Evolutionary conservation across 2,329 filamentous ascomycete species (phyloP), one percentile per base, ranked within the genome.

Genomic region (Cladosporium austrohemisphaericum): DNA sequence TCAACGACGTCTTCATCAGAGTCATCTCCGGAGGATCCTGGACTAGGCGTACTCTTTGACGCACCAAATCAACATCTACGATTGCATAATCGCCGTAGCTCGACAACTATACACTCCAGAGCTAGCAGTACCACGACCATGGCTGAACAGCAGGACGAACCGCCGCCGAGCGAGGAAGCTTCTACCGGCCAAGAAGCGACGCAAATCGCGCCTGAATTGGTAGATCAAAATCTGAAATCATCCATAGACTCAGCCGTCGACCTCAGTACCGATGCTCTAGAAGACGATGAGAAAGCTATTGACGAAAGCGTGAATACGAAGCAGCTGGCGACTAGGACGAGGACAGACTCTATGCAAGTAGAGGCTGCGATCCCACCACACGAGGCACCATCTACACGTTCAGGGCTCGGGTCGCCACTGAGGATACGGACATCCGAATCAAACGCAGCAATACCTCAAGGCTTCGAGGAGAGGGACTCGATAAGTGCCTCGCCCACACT

Each of bases 391-490:
- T 23, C 44, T 2, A 20, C 3, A 20, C 33, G 44, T 5, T 23
- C 22, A 8, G 13, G 23, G 14, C 32, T 46, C 5, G 25, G 13
- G 1, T 18, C 44, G 19, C 33, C 44, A 4, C 25, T 47, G 1
- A n/a, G 23, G 23, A 37, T 47, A 10, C 29, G 4, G n/a, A 47
- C 33, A 22, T 29, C 19, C 11, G 29, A 31, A 4, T 18, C 37
- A n/a, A 36, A 31, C 13, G 6, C 28, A 19, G 32, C 11, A 9
- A 14, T 9, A 8, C 11, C 37, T 14, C n/a, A n/a, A n/a, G n/a
- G n/a, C 29, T 9, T 31, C 7, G 44, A 22, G 50, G 53, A 32
- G 44, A 55, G 28, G 50, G 51, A 47, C 23, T 47, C 44, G 6
- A 47, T 47, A 26, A 38, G 46, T 19, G 28, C 46, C n/a, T 49